Conservation (phyloP, 2,329 filamentous ascomycete species). For the Alternaria sp. region DNA sequence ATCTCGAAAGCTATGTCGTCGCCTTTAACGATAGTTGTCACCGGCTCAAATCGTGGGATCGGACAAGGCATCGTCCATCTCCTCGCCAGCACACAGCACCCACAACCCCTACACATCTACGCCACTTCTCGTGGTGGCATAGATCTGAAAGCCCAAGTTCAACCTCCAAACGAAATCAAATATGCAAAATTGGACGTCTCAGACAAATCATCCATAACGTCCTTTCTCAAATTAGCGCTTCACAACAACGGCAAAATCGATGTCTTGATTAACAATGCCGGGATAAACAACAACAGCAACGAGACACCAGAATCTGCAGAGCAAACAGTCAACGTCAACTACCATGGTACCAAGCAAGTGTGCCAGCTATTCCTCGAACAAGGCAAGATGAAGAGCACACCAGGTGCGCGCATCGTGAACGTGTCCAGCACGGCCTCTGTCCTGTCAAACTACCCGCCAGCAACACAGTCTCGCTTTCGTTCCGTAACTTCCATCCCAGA, state of each 20-base stretch:
- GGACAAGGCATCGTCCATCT: constrained; percentile 34
- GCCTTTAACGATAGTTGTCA: constrained; percentile 31
- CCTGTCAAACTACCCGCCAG: constrained; percentile 16
- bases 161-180: constrained; percentile 18
- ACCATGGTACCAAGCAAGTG: constrained; percentile 29
- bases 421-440: constrained; percentile 20
- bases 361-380: constrained; percentile 23
- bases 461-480: constrained; percentile 9
- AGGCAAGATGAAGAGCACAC: constrained; percentile 7
- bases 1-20: constrained; percentile 17
- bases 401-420: constrained; percentile 29
- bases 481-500: background rate
- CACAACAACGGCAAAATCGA: constrained; percentile 19
- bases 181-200: constrained; percentile 29
- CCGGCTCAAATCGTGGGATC: constrained; percentile 32
- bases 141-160: constrained; percentile 14
- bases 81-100: constrained; percentile 25
- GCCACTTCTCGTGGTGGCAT: constrained; percentile 32
- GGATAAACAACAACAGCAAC: constrained; percentile 26
- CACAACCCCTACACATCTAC: constrained; percentile 25
- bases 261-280: constrained; percentile 37
- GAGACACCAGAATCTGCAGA: constrained; percentile 19
- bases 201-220: constrained; percentile 21
- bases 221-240: constrained; percentile 18
- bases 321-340: constrained; percentile 26